Base-by-base conservation (phyloP, 768 basidiomycete species). In the Tricholoma saponaceum region DNA sequence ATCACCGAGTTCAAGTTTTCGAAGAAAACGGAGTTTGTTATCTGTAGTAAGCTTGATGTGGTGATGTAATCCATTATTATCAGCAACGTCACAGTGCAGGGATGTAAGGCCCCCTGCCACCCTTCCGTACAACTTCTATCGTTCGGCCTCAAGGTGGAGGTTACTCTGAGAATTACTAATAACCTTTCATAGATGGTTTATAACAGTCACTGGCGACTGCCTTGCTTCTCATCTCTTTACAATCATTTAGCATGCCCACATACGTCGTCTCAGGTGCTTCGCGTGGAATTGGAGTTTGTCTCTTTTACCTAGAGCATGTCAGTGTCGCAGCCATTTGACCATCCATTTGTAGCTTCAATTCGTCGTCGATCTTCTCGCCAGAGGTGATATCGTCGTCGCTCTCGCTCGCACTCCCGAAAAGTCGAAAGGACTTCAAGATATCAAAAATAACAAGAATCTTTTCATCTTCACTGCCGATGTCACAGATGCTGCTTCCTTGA, bases 381-480 rank as follows among this genome's bases (percentile, higher is more conserved):
- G 28, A 25, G 46, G 20, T 22, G 50, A 61, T 20, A 37, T 33
- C 55, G 58, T 62, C 26, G 23, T 62, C 30, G 61, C 50, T 32
- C 47, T 62, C 37, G 61, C 57, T 49, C 58, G 61, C 41, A 57
- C 30, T 35, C 41, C 44, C 16, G 43, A 33, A 12, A 57, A 33
- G 2, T 28, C 58, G 4, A 54, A 22, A 18, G 30, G 50, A 14
- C 52, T 59, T 30, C 32, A 44, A 13, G 51, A 20, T 7, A 23
- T 62, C 13, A 58, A 60, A 20, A 35, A 25, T 23, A 51, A 53
- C 3, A 22, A 46, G 14, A 74, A 76, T 53, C 49, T 80, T 8
- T 67, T 72, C 44, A 49, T 76, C 14, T 8, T 79, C 28, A 58
- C 74, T 53, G 71, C 70, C 4, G 76, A 80, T 58, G 66, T 78